Evolutionary conservation across 805 yeast species (phyloP), one percentile per base, ranked within the genome.

Genomic region (Lachancea thermotolerans): DNA sequence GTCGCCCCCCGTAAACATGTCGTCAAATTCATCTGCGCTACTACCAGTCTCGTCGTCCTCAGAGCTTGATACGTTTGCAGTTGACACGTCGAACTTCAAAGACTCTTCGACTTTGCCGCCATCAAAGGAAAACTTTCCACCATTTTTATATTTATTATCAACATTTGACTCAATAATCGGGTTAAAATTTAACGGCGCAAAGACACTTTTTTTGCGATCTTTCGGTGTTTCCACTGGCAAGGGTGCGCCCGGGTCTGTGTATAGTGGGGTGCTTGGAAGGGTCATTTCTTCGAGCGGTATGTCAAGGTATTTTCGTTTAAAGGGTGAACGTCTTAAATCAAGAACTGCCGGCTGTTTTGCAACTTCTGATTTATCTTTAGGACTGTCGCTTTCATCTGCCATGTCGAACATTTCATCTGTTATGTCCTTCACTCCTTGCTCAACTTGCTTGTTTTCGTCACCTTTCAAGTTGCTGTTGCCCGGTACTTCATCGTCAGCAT

Each of bases 171-270:
- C 81, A 44, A 87, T 83, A 15, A 82, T 74, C 0, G 96, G 95
- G 55, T 86, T 84, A 66, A 89, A 90, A 35, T 75, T 73, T 35
- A 89, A 69, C 0, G 95, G 95, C 0, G 95, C 85, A 64, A 88
- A 90, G 0, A 82, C 78, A 36, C 95, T 85, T 46, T 67, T 75
- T 42, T 62, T 67, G 41, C 61, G 64, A 10, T 68, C 74, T 35
- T 59, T 70, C n/a, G 77, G 74, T 0, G 78, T 66, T 46, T 51
- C 73, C 15, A 77, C 64, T 0, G 95, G 91, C 2, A 80, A 67
- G 2, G 95, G 95, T 0, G 95, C 95, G 37, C 95, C 95, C 0
- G 95, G 95, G 58, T 85, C 95, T 39, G 71, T 77, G 53, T 84
- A 84, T 18, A 75, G 63, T 0, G 81, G 81, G 2, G 79, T 73